phyloP scores from a whole-genome alignment of 352 stramenopile species.

The Plasmopara halstedii region DNA sequence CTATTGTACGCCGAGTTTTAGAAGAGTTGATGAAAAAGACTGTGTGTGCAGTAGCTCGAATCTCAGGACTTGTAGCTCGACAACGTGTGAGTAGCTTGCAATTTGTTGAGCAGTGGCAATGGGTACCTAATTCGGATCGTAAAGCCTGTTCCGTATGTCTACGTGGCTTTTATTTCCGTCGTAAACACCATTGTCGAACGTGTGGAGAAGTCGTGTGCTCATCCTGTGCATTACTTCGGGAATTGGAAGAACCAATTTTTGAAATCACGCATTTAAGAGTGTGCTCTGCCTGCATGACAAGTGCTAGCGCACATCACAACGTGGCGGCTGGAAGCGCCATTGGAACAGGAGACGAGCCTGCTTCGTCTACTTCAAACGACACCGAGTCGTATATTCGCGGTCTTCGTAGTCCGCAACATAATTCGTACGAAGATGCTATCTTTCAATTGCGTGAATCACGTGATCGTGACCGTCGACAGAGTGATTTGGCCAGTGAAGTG shows the following conservation, averaged over 20 bases:
- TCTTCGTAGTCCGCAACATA: conserved; percentile 40
- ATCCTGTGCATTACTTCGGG: conserved; percentile 43
- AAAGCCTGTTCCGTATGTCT: conserved; percentile 69
- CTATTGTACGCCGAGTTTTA: conserved; percentile 32
- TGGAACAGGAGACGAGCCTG: conserved; percentile 24
- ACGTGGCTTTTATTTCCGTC: conserved; percentile 63
- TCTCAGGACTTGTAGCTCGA: conserved; percentile 45
- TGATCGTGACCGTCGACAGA: conserved; percentile 37
- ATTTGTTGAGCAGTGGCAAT: conserved; percentile 75
- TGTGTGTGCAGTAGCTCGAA: conserved; percentile 34
- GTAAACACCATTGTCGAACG: conserved; percentile 64
- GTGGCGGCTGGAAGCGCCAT: conserved; percentile 8
- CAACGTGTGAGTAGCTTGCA: conserved; percentile 57
- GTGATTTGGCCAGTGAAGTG: conserved; percentile 24
- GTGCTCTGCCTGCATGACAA: conserved; percentile 52
- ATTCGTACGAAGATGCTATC: conserved; percentile 52
- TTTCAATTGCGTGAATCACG: conserved; percentile 47
- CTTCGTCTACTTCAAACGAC: conserved; percentile 43
- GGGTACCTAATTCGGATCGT: conserved; percentile 61
- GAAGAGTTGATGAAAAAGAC: conserved; percentile 61
- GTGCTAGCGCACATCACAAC: conserved; percentile 20
- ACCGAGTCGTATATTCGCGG: conserved; percentile 45
- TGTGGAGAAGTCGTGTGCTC: conserved; percentile 72
- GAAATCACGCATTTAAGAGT: conserved; percentile 61
- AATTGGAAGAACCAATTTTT: conserved; percentile 63